Evolutionary conservation across 805 yeast species (phyloP).

Genomic region (Millerozyma acaciae): DNA sequence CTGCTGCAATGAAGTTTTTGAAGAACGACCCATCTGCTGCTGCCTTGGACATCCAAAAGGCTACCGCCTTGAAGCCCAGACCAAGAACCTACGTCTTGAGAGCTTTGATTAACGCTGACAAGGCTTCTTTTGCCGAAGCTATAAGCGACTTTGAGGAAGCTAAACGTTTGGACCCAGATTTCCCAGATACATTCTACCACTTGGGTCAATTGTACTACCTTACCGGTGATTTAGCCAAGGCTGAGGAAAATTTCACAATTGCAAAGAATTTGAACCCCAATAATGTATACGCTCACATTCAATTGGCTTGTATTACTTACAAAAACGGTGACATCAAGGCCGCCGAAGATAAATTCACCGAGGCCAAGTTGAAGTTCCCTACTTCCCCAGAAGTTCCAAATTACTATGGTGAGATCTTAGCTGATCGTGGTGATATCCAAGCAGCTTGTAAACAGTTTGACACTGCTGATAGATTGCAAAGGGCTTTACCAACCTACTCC

Average conservation of each 20-base stretch:
- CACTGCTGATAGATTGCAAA: slow-evolving; percentile 78
- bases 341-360: slow-evolving; percentile 63
- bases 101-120: slow-evolving; percentile 81
- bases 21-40: slow-evolving; percentile 69
- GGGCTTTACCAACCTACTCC: slow-evolving; percentile 58
- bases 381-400: slow-evolving; percentile 89
- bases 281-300: slow-evolving; percentile 83
- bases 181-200: slow-evolving; percentile 87
- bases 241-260: slow-evolving; percentile 69
- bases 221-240: slow-evolving; percentile 67
- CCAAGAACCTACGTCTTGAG: slow-evolving; percentile 78
- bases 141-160: slow-evolving; percentile 68
- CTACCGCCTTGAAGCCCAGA: slow-evolving; percentile 68
- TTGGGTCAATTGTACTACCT: slow-evolving; percentile 89
- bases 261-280: slow-evolving; percentile 70
- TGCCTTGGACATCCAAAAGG: slow-evolving; percentile 56
- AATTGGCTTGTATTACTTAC: slow-evolving; percentile 87
- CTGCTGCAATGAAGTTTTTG: slow-evolving; percentile 80
- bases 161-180: slow-evolving; percentile 58
- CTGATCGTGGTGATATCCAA: slow-evolving; percentile 68
- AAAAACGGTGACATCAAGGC: slow-evolving; percentile 61
- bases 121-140: slow-evolving; percentile 59
- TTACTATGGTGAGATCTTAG: slow-evolving; percentile 90
- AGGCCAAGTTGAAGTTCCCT: slow-evolving; percentile 73
- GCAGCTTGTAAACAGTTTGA: slow-evolving; percentile 84